phyloP scores from a whole-genome alignment of 345 rosid genomes.

The Brassica rapa region DNA sequence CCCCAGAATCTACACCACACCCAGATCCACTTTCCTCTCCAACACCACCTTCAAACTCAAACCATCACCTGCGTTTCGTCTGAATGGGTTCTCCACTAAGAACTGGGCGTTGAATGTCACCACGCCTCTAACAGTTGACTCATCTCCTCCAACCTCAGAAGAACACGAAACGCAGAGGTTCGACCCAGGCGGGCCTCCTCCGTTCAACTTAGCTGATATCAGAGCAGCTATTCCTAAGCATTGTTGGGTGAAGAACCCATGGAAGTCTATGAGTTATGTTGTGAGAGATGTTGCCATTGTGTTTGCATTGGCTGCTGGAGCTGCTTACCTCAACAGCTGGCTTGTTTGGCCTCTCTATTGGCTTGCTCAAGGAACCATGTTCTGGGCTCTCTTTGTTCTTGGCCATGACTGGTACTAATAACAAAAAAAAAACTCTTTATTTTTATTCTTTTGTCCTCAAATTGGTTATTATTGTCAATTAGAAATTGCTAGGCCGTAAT shows the following conservation, averaged over 20 bases:
- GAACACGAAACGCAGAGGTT: slow-evolving; percentile 43
- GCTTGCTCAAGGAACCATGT: slow-evolving; percentile 93
- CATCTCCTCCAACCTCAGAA: slow-evolving; percentile 27
- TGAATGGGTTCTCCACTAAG: slow-evolving; percentile 26
- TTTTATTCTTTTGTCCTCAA: not conserved
- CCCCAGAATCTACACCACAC: slow-evolving; percentile 52
- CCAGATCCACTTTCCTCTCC: slow-evolving; percentile 45
- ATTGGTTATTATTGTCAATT: not conserved
- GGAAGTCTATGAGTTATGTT: slow-evolving; percentile 80
- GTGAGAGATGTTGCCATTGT: slow-evolving; percentile 71
- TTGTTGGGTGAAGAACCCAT: slow-evolving; percentile 88
- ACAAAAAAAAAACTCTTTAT: not conserved
- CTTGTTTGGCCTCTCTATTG: slow-evolving; percentile 91
- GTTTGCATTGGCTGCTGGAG: slow-evolving; percentile 72
- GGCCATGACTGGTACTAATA: slow-evolving; percentile 83
- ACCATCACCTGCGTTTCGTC: slow-evolving; percentile 28
- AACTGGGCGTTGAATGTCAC: slow-evolving; percentile 62
- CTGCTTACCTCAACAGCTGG: slow-evolving; percentile 69
- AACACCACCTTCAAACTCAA: slow-evolving; percentile 31
- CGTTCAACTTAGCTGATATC: slow-evolving; percentile 71
- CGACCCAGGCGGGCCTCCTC: slow-evolving; percentile 62
- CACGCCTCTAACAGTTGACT: slow-evolving; percentile 43
- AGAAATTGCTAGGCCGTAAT: too few relatives aligned
- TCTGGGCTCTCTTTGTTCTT: slow-evolving; percentile 96
- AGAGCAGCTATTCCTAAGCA: slow-evolving; percentile 86